A percentile compares a stretch with the other conserved stretches of the same genome.
Evolutionary conservation across 257 asterid species (phyloP).

Genomic region (Capsicum baccatum): DNA sequence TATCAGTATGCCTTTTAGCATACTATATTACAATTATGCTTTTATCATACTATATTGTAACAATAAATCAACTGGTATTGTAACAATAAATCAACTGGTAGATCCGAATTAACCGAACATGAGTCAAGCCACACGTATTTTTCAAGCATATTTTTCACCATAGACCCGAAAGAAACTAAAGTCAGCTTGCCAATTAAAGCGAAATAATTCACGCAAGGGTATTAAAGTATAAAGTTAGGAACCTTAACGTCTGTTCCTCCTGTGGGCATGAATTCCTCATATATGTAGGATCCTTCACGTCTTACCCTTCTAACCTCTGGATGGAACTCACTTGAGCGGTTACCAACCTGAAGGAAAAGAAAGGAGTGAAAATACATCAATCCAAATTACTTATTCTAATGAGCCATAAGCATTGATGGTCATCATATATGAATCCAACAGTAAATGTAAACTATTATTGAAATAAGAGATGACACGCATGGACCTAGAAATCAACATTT

Average conservation of each 20-base stretch:
- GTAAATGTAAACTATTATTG: neutral
- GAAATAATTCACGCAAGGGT: neutral
- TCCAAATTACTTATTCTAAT: conserved; percentile 5
- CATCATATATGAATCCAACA: conserved; percentile 21
- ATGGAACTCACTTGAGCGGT: conserved; percentile 97
- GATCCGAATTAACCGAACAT: neutral
- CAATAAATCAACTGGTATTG: neutral
- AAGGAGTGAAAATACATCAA: conserved; percentile 28
- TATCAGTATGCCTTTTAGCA: neutral
- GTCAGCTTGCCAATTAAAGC: neutral
- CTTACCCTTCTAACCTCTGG: conserved; percentile 97
- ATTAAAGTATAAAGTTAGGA: conserved; percentile 27
- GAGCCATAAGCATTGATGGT: neutral
- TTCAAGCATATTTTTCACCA: neutral
- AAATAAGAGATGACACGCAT: neutral
- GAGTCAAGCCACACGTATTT: neutral
- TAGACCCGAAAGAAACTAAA: conserved; percentile 19
- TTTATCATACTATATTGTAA: neutral
- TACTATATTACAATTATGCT: neutral
- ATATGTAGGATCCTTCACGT: conserved; percentile 98
- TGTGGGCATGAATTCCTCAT: conserved; percentile 99
- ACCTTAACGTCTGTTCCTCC: conserved; percentile 99
- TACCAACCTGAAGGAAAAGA: conserved; percentile 76
- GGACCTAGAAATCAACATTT: conserved; percentile 13
- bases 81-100: neutral